These are phyloP conservation scores for Carex myosuroides DNA, from an alignment of 176 grass and related monocot species.

Conservation along the genomic window DNA sequence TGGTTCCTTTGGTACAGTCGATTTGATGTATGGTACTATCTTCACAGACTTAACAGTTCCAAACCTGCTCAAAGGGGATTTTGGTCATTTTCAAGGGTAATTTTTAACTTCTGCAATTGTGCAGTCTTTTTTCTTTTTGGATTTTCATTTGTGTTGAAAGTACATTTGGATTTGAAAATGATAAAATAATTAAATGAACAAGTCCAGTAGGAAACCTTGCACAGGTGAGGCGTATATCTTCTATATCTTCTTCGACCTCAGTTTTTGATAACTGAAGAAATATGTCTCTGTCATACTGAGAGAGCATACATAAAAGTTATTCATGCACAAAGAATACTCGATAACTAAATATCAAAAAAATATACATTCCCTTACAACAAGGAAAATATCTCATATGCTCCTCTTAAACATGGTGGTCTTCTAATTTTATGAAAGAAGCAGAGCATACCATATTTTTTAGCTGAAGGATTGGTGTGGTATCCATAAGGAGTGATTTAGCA, in stretches of 20 bases:
- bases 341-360: not conserved
- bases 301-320: not conserved
- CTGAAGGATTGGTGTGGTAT: constrained; percentile 67
- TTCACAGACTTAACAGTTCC: constrained; percentile 84
- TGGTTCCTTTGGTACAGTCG: not conserved
- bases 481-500: constrained; percentile 59
- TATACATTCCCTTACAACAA: not conserved
- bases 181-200: constrained; percentile 12
- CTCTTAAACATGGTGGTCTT: not conserved
- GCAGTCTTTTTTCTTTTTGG: not conserved
- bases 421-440: constrained; percentile 5
- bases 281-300: constrained; percentile 64
- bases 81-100: constrained; percentile 9
- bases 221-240: constrained; percentile 87
- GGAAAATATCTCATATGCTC: not conserved
- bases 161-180: constrained; percentile 10
- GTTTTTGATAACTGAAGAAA: constrained; percentile 66
- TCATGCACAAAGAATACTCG: not conserved
- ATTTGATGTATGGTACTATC: constrained; percentile 26
- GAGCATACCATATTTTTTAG: constrained; percentile 75
- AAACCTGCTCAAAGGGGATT: constrained; percentile 49
- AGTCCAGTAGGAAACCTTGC: constrained; percentile 38
- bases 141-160: not conserved
- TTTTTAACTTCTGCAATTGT: not conserved
- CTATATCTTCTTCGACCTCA: constrained; percentile 75